These are phyloP conservation scores for Thielaviopsis ethacetica DNA, from an alignment of 2,329 filamentous ascomycete species.

Conservation along the genomic window DNA sequence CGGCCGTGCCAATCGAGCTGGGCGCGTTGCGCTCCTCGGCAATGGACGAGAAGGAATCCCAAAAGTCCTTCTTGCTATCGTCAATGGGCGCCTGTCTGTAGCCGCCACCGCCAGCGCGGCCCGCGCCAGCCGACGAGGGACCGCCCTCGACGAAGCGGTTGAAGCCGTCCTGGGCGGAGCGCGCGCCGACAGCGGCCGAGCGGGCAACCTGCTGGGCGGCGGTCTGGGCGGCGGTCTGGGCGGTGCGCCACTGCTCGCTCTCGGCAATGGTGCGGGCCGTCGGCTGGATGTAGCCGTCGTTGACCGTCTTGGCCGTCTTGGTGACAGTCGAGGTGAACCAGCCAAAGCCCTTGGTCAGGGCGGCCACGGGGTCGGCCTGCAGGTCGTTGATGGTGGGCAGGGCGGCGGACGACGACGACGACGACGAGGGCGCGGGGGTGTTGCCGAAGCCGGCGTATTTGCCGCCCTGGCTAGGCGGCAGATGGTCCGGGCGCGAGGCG, in stretches of 20 bases:
- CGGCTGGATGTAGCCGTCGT: slow-evolving; percentile 82
- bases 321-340: slow-evolving; percentile 82
- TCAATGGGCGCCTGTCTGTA: slow-evolving; percentile 29
- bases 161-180: slow-evolving; percentile 62
- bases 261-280: slow-evolving; percentile 66
- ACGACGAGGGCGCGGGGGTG: slow-evolving; percentile 38
- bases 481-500: slow-evolving; percentile 50
- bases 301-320: slow-evolving; percentile 81
- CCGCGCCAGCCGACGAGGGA: slow-evolving; percentile 19
- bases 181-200: slow-evolving; percentile 52
- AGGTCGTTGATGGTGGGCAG: slow-evolving; percentile 70
- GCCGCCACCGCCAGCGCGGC: slow-evolving; percentile 12
- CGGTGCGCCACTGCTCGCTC: slow-evolving; percentile 54
- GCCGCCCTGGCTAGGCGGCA: slow-evolving; percentile 80
- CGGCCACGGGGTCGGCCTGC: slow-evolving; percentile 77
- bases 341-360: slow-evolving; percentile 80
- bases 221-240: slow-evolving; percentile 27
- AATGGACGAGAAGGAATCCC: slow-evolving; percentile 72
- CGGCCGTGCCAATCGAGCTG: slow-evolving; percentile 33
- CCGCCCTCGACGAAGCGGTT: slow-evolving; percentile 76
- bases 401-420: slow-evolving; percentile 20
- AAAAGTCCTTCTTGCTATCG: slow-evolving; percentile 66
- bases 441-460: slow-evolving; percentile 88
- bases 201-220: slow-evolving; percentile 50
- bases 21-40: slow-evolving; percentile 36